phyloP scores from a whole-genome alignment of 2,329 filamentous ascomycete genomes.

The Phialophora verrucosa region DNA sequence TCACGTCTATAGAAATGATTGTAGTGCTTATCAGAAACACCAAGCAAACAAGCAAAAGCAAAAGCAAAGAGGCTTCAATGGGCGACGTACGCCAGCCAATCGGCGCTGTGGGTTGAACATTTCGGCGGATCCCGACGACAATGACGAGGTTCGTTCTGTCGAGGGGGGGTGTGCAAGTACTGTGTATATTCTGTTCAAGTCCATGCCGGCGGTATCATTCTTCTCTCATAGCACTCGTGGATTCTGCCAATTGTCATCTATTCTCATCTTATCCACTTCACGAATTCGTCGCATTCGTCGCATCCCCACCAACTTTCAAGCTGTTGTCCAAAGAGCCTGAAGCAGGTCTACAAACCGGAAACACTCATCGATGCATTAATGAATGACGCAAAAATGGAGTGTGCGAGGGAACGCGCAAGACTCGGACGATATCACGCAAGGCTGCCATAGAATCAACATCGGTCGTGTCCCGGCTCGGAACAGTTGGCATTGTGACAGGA shows the following conservation, averaged over 20 bases:
- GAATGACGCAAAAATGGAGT: too few species aligned
- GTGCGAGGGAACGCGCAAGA: too few species aligned
- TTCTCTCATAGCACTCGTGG: not conserved
- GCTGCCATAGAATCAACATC: not conserved
- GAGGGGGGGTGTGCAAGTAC: too few species aligned
- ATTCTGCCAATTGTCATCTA: not conserved
- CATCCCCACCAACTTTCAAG: not conserved
- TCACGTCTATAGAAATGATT: not conserved
- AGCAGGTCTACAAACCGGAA: not conserved
- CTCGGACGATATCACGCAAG: not conserved
- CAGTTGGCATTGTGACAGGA: not conserved
- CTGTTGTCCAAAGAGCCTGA: not conserved
- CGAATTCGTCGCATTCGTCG: not conserved
- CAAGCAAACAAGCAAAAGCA: constrained; percentile 11
- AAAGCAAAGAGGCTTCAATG: constrained; percentile 23
- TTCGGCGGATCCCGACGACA: not conserved
- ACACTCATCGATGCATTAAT: not conserved
- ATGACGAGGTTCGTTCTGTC: not conserved
- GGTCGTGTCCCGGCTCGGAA: not conserved
- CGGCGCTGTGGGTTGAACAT: not conserved
- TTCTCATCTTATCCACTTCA: not conserved
- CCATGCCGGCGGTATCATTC: too few species aligned
- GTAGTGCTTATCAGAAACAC: constrained; percentile 28
- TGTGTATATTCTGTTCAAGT: too few species aligned
- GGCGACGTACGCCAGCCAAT: constrained; percentile 26